These are phyloP conservation scores for Debaryomyces prosopidis DNA, from an alignment of 805 yeast genomes.

Conservation along the genomic window DNA sequence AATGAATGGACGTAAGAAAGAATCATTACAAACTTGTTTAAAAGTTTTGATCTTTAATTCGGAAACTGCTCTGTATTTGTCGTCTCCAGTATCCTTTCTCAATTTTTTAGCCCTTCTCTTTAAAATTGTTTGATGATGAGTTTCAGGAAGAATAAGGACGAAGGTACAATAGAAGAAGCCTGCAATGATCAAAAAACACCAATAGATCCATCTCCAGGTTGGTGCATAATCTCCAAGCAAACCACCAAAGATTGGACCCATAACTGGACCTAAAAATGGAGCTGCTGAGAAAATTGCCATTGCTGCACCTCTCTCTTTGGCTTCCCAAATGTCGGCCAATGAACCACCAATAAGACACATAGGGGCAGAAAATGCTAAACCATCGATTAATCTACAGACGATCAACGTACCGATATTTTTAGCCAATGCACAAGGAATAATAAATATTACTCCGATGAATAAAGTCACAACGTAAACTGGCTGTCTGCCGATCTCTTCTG, in stretches of 20 bases:
- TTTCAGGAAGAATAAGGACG: slow-evolving; percentile 51
- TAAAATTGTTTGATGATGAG: slow-evolving; percentile 58
- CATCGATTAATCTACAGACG: slow-evolving; percentile 49
- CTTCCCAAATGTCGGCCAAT: slow-evolving; percentile 50
- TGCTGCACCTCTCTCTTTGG: slow-evolving; percentile 47
- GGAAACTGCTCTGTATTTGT: slow-evolving; percentile 26
- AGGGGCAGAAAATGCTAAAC: slow-evolving; percentile 51
- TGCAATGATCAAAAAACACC: slow-evolving; percentile 57
- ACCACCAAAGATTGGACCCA: slow-evolving; percentile 68
- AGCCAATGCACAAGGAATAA: slow-evolving; percentile 64
- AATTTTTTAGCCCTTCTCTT: slow-evolving; percentile 52
- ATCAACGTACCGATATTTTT: slow-evolving; percentile 59
- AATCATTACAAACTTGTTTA: slow-evolving; percentile 15
- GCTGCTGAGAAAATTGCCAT: slow-evolving; percentile 62
- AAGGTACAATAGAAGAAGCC: slow-evolving; percentile 45
- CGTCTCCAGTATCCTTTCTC: slow-evolving; percentile 36
- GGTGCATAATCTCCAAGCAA: slow-evolving; percentile 54
- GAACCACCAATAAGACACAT: slow-evolving; percentile 57
- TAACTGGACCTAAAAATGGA: slow-evolving; percentile 67
- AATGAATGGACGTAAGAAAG: slow-evolving; percentile 35
- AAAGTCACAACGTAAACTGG: slow-evolving; percentile 51
- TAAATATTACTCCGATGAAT: slow-evolving; percentile 54
- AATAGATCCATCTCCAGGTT: slow-evolving; percentile 75
- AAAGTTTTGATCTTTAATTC: slow-evolving; percentile 28
- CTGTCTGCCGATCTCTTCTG: slow-evolving; percentile 64